phyloP scores from a whole-genome alignment of 2,329 filamentous ascomycete species.

The Botrytis sinoallii region DNA sequence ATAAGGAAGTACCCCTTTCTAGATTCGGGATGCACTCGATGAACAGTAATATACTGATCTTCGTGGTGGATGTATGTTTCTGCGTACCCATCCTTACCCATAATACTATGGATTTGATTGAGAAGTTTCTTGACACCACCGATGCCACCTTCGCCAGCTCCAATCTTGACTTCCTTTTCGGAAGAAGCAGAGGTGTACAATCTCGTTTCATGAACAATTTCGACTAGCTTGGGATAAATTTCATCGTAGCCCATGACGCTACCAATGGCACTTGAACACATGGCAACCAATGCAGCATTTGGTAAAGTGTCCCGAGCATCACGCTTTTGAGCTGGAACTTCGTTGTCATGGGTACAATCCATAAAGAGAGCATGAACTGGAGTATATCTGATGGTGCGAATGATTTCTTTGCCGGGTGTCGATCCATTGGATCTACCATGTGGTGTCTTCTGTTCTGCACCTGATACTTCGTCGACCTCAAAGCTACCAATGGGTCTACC shows the following conservation, averaged over 20 bases:
- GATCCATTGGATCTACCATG: conserved; percentile 36
- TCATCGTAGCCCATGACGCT: conserved; percentile 99
- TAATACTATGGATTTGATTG: conserved; percentile 90
- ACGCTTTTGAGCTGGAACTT: conserved; percentile 90
- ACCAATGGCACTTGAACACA: conserved; percentile 92
- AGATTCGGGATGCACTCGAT: conserved; percentile 87
- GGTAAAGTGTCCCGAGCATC: conserved; percentile 92
- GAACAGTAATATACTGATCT: conserved; percentile 92
- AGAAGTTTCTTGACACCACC: conserved; percentile 87
- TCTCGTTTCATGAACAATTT: conserved; percentile 85
- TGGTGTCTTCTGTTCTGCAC: conserved; percentile 47
- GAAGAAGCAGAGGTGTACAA: conserved; percentile 79
- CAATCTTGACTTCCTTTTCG: conserved; percentile 57
- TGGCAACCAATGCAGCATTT: conserved; percentile 88
- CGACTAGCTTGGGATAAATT: conserved; percentile 88
- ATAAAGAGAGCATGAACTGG: conserved; percentile 94
- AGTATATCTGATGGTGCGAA: conserved; percentile 79
- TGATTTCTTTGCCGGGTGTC: conserved; percentile 44
- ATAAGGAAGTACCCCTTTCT: conserved; percentile 94
- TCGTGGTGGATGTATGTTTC: conserved; percentile 98
- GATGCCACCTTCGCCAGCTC: conserved; percentile 77
- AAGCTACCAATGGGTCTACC: conserved; percentile 96
- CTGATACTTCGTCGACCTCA: conserved; percentile 82
- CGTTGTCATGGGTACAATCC: conserved; percentile 99
- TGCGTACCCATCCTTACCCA: conserved; percentile 92